These are phyloP conservation scores for Dentipellis sp. DNA, from an alignment of 768 basidiomycete species.

Conservation along the genomic window DNA sequence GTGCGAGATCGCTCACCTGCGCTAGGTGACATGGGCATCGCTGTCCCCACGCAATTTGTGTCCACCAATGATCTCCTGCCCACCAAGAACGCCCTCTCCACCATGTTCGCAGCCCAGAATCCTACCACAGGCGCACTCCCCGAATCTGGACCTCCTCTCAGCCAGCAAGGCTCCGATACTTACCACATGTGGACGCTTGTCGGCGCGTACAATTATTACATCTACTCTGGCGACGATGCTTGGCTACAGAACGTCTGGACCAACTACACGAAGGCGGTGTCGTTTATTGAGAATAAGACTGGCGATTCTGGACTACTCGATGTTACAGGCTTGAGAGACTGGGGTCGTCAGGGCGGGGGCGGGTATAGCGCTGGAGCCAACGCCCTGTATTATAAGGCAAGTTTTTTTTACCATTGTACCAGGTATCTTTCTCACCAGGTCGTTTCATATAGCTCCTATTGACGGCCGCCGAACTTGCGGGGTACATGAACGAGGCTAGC, in stretches of 20 bases:
- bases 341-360: slow-evolving; percentile 47
- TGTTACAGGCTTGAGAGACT: slow-evolving; percentile 47
- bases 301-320: slow-evolving; percentile 41
- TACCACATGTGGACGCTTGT: slow-evolving; percentile 56
- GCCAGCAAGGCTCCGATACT: slow-evolving; percentile 37
- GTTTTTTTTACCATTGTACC: background rate
- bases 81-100: slow-evolving; percentile 45
- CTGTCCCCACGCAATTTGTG: slow-evolving; percentile 51
- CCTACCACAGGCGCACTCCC: slow-evolving; percentile 45
- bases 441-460: background rate
- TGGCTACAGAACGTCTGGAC: slow-evolving; percentile 44
- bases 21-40: slow-evolving; percentile 53
- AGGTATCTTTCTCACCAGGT: background rate
- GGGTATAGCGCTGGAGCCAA: slow-evolving; percentile 50
- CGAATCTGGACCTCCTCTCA: slow-evolving; percentile 39
- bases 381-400: slow-evolving; percentile 40
- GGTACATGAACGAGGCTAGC: background rate
- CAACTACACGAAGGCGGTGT: slow-evolving; percentile 49
- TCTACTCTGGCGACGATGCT: slow-evolving; percentile 42
- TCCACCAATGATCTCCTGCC: slow-evolving; percentile 51
- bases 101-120: slow-evolving; percentile 47
- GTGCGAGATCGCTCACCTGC: background rate
- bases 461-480: background rate
- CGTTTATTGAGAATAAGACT: slow-evolving; percentile 44
- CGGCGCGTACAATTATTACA: slow-evolving; percentile 47